Evolutionary conservation across 1,139 yeast genomes (phyloP).

Genomic region (Debaryomyces sp.): DNA sequence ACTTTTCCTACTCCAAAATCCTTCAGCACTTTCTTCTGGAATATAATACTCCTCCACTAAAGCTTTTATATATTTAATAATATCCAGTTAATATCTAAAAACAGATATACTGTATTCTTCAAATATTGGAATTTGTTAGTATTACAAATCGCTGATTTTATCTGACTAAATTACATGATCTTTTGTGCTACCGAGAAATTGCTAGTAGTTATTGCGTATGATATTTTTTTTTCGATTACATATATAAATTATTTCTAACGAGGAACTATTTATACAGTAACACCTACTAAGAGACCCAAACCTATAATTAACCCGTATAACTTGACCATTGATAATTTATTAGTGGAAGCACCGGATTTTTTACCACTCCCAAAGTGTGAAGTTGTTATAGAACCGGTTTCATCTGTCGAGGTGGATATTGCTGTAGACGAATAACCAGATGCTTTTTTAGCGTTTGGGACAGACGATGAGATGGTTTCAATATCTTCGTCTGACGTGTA

Average conservation of each 20-base stretch:
- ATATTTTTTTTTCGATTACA: not conserved
- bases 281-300: not conserved
- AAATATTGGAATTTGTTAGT: not conserved
- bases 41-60: not conserved
- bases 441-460: conserved; percentile 45
- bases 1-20: not conserved
- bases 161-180: not conserved
- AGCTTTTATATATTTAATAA: not conserved
- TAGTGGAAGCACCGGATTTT: not conserved
- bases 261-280: not conserved
- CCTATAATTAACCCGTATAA: not conserved
- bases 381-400: conserved; percentile 4
- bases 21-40: not conserved
- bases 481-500: conserved; percentile 42
- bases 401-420: not conserved
- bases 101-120: not conserved
- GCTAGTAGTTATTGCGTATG: not conserved
- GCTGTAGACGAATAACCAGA: conserved; percentile 10
- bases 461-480: conserved; percentile 39
- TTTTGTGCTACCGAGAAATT: not conserved
- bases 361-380: not conserved
- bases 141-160: not conserved
- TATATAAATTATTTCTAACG: not conserved
- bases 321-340: not conserved
- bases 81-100: not conserved